phyloP scores from a whole-genome alignment of 2,329 filamentous ascomycete genomes.

The Aspergillus glaucus region DNA sequence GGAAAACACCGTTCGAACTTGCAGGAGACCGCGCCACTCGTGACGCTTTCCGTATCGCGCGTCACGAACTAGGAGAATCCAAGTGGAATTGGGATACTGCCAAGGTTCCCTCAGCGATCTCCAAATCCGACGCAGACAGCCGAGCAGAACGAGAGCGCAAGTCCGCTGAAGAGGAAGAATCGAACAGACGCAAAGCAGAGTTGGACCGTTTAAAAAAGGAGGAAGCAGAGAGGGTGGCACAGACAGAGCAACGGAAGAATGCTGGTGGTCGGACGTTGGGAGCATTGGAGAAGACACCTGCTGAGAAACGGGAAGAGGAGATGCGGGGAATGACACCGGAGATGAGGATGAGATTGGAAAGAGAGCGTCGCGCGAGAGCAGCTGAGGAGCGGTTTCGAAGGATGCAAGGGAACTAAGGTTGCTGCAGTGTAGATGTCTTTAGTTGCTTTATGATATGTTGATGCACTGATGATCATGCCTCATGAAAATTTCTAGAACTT shows the following conservation, averaged over 20 bases:
- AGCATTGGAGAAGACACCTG: constrained; percentile 62
- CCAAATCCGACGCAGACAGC: constrained; percentile 63
- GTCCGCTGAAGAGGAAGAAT: constrained; percentile 62
- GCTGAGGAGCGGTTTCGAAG: constrained; percentile 79
- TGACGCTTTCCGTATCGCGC: constrained; percentile 85
- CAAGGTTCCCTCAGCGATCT: constrained; percentile 65
- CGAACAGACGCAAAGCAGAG: constrained; percentile 65
- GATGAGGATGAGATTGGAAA: constrained; percentile 74
- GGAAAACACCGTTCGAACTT: constrained; percentile 81
- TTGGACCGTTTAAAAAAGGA: constrained; percentile 65
- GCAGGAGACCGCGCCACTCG: constrained; percentile 78
- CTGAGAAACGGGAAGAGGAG: constrained; percentile 79
- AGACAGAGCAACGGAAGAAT: constrained; percentile 45
- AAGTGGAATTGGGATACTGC: constrained; percentile 74
- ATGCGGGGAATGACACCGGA: constrained; percentile 78
- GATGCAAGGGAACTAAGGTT: constrained; percentile 45
- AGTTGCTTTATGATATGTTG: not conserved
- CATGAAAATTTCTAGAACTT: not conserved
- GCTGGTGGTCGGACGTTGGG: constrained; percentile 51
- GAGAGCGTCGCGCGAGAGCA: constrained; percentile 82
- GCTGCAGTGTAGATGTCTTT: not conserved
- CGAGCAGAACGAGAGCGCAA: constrained; percentile 64
- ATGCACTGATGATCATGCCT: not conserved
- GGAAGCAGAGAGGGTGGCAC: constrained; percentile 39
- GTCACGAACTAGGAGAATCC: constrained; percentile 70